These are phyloP conservation scores for Podospora conica DNA, from an alignment of 495 filamentous ascomycete genomes.

Conservation along the genomic window DNA sequence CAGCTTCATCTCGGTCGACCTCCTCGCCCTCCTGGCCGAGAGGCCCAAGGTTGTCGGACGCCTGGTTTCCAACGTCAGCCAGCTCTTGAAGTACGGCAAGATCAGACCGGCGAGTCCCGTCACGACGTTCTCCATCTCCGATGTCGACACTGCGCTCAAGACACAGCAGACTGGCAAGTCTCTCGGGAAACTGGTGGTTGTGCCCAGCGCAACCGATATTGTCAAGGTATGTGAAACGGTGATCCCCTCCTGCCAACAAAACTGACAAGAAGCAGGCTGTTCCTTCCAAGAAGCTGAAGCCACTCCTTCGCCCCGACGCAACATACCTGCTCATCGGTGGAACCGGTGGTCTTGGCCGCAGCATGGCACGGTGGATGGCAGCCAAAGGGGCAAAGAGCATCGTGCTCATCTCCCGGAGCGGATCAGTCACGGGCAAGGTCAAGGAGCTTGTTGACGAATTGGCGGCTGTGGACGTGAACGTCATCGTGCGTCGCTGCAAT, in stretches of 20 bases:
- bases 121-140: constrained; percentile 42
- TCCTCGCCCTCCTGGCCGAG: constrained; percentile 36
- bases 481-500: constrained; percentile 38
- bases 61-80: constrained; percentile 36
- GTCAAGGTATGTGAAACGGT: constrained; percentile 27
- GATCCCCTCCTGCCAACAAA: neutral
- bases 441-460: constrained; percentile 43
- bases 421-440: constrained; percentile 35
- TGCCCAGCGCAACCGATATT: constrained; percentile 31
- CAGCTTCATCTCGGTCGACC: constrained; percentile 45
- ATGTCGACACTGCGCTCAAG: constrained; percentile 53
- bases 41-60: constrained; percentile 34
- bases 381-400: constrained; percentile 52
- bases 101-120: constrained; percentile 37
- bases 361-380: constrained; percentile 55
- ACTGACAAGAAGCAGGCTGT: constrained; percentile 19
- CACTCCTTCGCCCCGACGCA: constrained; percentile 38
- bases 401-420: constrained; percentile 53
- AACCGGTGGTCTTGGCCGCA: constrained; percentile 57
- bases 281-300: constrained; percentile 26
- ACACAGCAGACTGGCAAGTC: constrained; percentile 49
- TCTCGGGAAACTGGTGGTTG: constrained; percentile 54
- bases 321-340: constrained; percentile 59
- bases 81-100: constrained; percentile 35
- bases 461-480: constrained; percentile 29